A percentile compares a stretch with the other conserved stretches of the same genome.
Conservation (phyloP, 1,284 basidiomycete genomes). For the Trichosporon sp. region DNA sequence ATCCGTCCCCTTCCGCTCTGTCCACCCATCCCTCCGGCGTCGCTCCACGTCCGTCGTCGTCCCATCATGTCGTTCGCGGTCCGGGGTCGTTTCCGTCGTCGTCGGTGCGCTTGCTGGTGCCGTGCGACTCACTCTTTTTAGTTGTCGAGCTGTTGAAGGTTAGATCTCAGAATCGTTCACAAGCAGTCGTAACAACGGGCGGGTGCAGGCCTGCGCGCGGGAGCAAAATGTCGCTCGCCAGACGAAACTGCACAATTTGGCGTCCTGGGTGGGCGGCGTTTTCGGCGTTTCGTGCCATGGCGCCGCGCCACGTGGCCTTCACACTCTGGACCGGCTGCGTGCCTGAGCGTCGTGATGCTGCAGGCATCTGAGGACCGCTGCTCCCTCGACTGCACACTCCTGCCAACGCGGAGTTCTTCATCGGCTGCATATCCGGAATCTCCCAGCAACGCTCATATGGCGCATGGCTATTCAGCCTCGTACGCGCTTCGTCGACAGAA, state of each 20-base stretch:
- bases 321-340: neutral
- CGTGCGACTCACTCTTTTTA: slow-evolving; percentile 2
- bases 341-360: neutral
- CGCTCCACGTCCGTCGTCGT: neutral
- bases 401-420: too few relatives aligned
- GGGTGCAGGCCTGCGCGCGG: neutral
- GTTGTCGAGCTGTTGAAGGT: slow-evolving; percentile 5
- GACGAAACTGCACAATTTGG: neutral
- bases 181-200: neutral
- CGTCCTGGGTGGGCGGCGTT: neutral
- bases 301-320: neutral
- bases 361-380: too few relatives aligned
- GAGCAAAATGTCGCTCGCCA: neutral
- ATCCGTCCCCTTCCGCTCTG: neutral
- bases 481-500: too few relatives aligned
- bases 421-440: too few relatives aligned
- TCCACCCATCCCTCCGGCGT: neutral
- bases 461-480: too few relatives aligned
- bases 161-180: neutral
- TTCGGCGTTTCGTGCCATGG: neutral
- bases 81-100: neutral
- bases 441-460: too few relatives aligned
- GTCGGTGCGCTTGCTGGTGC: neutral
- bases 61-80: neutral
- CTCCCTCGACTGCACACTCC: too few relatives aligned